Base-by-base conservation (phyloP, 2,329 filamentous ascomycete species). In the Botrytis medusae region DNA sequence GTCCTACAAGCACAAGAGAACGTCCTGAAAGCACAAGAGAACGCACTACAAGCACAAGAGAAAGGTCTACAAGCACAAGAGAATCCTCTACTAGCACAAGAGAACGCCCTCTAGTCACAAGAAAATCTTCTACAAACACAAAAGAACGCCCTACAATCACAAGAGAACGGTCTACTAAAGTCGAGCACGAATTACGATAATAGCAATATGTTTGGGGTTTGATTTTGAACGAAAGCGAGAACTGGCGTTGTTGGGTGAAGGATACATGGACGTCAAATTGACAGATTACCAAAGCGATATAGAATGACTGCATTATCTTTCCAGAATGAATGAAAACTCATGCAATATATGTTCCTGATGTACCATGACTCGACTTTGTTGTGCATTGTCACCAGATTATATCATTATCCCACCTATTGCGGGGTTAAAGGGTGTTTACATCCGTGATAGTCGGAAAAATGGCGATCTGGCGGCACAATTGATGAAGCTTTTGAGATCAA, bases 101-200 rank as follows among this genome's bases (percentile, higher is more conserved):
- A 25, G 46, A 48, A 48, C 46, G 46, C 46, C 25, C 48, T 4
- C 5, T 25, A 51, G 12, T 51, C 25, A 51, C 25, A 51, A 51
- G 48, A 51, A 25, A 51, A 2, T 12, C 48, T 51, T 51, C 48
- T n/a, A 51, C 25, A 51, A 51, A 51, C n/a, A 51, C 48, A 51
- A n/a, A 25, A 51, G 48, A 51, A n/a, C 48, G 48, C 12, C 25
- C 48, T 54, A n/a, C 48, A n/a, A 7, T 54, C 48, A 44, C 63
- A 37, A 65, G 44, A 37, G 37, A 57, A 57, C 51, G 51, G 29
- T 32, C 51, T 18, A 42, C 14, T 16, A n/a, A 62, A 5, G 40
- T 70, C 54, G 37, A 61, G 18, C 68, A 62, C 54, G 68, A 70
- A 70, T 70, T 62, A 61, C 44, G 68, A 70, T 70, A 25, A 70